Percentiles rank a stretch among this genome's conserved stretches.
Conservation (phyloP, 805 yeast species). For the Candida lessepsii region DNA sequence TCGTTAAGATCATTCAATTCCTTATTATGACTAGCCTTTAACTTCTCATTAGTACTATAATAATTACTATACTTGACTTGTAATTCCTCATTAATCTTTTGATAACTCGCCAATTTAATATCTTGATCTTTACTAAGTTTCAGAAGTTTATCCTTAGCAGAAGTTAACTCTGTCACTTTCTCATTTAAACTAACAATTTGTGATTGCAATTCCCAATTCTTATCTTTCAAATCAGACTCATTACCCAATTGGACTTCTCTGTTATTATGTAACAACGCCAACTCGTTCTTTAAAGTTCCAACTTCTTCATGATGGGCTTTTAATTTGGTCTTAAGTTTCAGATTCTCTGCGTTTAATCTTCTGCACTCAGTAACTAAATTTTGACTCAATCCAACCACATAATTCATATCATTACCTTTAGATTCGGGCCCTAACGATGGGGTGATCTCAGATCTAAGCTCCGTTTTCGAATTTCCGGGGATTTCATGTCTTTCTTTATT, state of each 20-base stretch:
- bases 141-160: conserved; percentile 40
- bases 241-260: conserved; percentile 33
- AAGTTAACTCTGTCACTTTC: conserved; percentile 37
- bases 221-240: conserved; percentile 55
- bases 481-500: not conserved
- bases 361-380: conserved; percentile 69
- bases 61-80: conserved; percentile 40
- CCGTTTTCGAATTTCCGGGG: conserved; percentile 6
- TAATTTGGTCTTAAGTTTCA: conserved; percentile 42
- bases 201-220: conserved; percentile 64
- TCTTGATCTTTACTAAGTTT: conserved; percentile 33
- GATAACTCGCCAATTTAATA: conserved; percentile 25
- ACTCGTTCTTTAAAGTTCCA: conserved; percentile 35
- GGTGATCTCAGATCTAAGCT: conserved; percentile 22
- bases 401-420: conserved; percentile 63
- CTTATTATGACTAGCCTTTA: conserved; percentile 33
- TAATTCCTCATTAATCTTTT: conserved; percentile 51
- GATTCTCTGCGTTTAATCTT: conserved; percentile 63
- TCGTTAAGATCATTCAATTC: conserved; percentile 50
- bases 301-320: conserved; percentile 44
- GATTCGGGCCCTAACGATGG: conserved; percentile 39
- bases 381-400: conserved; percentile 73
- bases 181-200: conserved; percentile 47
- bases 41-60: conserved; percentile 35
- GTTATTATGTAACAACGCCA: conserved; percentile 33